phyloP scores from a whole-genome alignment of 805 yeast species.

The Hanseniaspora vineae region DNA sequence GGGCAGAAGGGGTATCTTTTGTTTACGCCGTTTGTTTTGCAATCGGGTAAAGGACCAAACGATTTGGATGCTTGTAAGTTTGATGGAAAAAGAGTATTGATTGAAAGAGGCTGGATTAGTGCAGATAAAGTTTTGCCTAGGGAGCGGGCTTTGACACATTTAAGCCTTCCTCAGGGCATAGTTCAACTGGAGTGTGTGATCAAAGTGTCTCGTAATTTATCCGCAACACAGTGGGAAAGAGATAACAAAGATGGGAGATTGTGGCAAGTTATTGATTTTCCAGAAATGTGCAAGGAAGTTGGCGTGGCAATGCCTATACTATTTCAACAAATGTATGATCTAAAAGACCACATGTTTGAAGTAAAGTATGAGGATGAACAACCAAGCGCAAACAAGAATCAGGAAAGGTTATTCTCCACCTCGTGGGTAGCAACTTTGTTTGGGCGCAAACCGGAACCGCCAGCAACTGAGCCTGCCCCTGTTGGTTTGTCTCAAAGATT shows the following conservation, averaged over 20 bases:
- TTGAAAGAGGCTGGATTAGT: conserved; percentile 87
- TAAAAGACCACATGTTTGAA: conserved; percentile 47
- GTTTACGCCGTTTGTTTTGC: conserved; percentile 69
- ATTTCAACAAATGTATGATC: conserved; percentile 58
- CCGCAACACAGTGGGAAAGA: conserved; percentile 54
- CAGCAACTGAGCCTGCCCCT: no score
- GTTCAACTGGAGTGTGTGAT: conserved; percentile 65
- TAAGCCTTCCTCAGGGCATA: conserved; percentile 57
- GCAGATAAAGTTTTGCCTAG: conserved; percentile 53
- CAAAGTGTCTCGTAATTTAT: conserved; percentile 51
- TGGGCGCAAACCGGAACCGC: no score
- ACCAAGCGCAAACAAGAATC: not conserved
- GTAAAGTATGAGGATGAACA: conserved; percentile 5
- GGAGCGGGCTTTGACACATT: conserved; percentile 45
- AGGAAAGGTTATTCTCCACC: not conserved
- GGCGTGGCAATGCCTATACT: conserved; percentile 61
- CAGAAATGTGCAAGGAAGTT: conserved; percentile 56
- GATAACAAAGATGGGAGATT: conserved; percentile 52
- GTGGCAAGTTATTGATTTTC: conserved; percentile 71
- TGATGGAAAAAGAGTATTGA: conserved; percentile 46
- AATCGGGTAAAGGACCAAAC: conserved; percentile 36
- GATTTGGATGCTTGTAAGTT: not conserved
- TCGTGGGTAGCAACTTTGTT: not conserved
- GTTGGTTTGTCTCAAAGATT: no score
- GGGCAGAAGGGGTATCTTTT: conserved; percentile 66